Evolutionary conservation across 208 protist genomes (phyloP).

Genomic region (Leishmania tropica): DNA sequence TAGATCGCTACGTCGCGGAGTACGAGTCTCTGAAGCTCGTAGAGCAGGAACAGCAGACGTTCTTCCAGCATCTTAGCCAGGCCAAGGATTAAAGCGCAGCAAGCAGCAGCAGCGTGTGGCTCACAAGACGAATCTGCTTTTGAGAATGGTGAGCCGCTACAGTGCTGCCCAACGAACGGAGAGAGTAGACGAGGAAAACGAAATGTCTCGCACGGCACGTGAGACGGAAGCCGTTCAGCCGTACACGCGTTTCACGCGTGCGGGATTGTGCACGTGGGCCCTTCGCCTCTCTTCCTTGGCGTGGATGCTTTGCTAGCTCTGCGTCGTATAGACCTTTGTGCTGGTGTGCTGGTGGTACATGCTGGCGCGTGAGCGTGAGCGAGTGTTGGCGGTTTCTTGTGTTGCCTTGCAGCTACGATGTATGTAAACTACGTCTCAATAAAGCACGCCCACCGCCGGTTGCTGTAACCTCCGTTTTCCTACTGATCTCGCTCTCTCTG

Average conservation of each 20-base stretch:
- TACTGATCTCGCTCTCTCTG: background rate
- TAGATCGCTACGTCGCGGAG: slow-evolving; percentile 89
- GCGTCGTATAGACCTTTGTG: background rate
- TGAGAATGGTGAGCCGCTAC: background rate
- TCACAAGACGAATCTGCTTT: background rate
- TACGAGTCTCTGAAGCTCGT: slow-evolving; percentile 86
- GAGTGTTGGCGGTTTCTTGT: background rate
- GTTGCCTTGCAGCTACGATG: background rate
- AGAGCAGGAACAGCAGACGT: slow-evolving; percentile 81
- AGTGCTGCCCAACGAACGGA: background rate
- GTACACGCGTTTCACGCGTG: background rate
- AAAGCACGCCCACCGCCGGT: background rate
- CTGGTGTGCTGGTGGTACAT: background rate
- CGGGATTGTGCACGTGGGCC: background rate
- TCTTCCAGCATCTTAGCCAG: slow-evolving; percentile 82
- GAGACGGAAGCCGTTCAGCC: background rate
- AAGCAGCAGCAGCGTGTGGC: background rate
- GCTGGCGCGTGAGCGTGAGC: background rate
- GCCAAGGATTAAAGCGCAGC: slow-evolving; percentile 38
- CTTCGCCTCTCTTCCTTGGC: background rate
- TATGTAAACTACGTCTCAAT: background rate
- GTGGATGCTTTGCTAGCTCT: background rate
- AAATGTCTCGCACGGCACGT: background rate
- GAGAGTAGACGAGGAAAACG: background rate
- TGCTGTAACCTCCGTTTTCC: background rate